Evolutionary conservation across 768 basidiomycete genomes (phyloP).

Genomic region (Hygrocybe coccinea): DNA sequence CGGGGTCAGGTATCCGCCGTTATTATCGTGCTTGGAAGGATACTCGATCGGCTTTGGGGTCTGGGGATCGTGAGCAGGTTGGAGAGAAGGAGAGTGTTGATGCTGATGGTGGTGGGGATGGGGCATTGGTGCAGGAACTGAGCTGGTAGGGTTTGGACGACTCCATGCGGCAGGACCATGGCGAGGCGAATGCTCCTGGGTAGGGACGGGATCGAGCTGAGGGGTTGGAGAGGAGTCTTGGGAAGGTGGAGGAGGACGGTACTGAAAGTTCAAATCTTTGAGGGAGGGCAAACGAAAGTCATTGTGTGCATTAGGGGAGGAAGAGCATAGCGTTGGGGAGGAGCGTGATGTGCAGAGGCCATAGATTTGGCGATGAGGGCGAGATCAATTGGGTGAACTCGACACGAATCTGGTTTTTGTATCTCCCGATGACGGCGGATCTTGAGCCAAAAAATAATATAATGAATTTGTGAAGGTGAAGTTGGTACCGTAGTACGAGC

Average conservation of each 20-base stretch:
- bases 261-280: slow-evolving; percentile 66
- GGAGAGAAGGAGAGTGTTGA: slow-evolving; percentile 44
- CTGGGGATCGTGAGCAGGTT: slow-evolving; percentile 4
- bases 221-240: slow-evolving; percentile 29
- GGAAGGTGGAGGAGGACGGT: slow-evolving; percentile 30
- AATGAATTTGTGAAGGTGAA: not conserved
- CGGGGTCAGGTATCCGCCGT: slow-evolving; percentile 46
- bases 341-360: slow-evolving; percentile 49
- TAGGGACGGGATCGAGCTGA: slow-evolving; percentile 5
- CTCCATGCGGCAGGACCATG: slow-evolving; percentile 30
- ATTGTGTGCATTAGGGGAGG: no score
- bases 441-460: slow-evolving; percentile 22
- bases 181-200: slow-evolving; percentile 14
- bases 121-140: slow-evolving; percentile 15
- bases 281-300: slow-evolving; percentile 63
- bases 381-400: slow-evolving; percentile 27
- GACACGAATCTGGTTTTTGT: slow-evolving; percentile 38
- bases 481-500: no score
- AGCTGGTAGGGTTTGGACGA: slow-evolving; percentile 16
- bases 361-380: slow-evolving; percentile 29
- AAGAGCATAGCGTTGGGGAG: no score
- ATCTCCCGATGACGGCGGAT: slow-evolving; percentile 71
- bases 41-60: slow-evolving; percentile 35
- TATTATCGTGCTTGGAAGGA: slow-evolving; percentile 45
- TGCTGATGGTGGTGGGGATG: slow-evolving; percentile 34